A percentile compares a stretch with the other conserved stretches of the same genome.
Evolutionary conservation across 495 filamentous ascomycete genomes (phyloP).

Genomic region (Aspergillus bertholletiae): DNA sequence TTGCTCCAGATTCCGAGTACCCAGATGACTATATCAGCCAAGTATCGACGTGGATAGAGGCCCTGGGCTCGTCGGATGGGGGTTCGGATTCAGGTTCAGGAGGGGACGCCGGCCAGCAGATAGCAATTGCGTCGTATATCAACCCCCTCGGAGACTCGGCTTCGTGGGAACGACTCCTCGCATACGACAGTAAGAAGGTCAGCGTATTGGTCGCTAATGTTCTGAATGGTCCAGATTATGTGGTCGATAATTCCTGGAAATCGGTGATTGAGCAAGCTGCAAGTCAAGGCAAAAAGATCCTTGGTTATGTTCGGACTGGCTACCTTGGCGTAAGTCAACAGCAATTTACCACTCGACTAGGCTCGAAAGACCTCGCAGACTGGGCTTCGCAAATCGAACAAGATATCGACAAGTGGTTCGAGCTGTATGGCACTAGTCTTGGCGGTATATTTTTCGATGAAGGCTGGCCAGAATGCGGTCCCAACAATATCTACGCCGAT

Average conservation of each 20-base stretch:
- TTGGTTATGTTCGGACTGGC: constrained; percentile 22
- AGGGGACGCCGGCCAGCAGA: constrained; percentile 7
- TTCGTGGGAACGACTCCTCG: constrained; percentile 15
- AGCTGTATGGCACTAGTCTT: constrained; percentile 10
- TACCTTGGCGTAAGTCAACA: constrained; percentile 19
- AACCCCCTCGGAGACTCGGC: constrained; percentile 15
- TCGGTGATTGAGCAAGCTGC: constrained; percentile 12
- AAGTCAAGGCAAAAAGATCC: constrained; percentile 8
- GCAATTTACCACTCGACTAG: constrained; percentile 16
- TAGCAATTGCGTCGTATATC: constrained; percentile 22
- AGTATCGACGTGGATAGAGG: constrained; percentile 3
- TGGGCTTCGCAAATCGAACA: constrained; percentile 19
- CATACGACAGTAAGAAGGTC: constrained; percentile 9
- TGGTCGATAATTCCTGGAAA: constrained; percentile 8
- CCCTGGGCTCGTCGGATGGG: constrained; percentile 3
- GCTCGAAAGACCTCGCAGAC: constrained; percentile 11
- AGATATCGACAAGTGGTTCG: constrained; percentile 22
- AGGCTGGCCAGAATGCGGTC: constrained; percentile 18
- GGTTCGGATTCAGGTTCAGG: constrained; percentile 1
- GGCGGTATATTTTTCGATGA: constrained; percentile 24
- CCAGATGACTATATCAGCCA: constrained; percentile 6
- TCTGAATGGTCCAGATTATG: constrained; percentile 15
- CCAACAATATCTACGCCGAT: constrained; percentile 12
- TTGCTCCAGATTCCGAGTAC: constrained; percentile 3
- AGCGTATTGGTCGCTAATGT: constrained; percentile 17